Conservation (phyloP, 2,329 filamentous ascomycete genomes). For the Pestalotiopsis sp. region DNA sequence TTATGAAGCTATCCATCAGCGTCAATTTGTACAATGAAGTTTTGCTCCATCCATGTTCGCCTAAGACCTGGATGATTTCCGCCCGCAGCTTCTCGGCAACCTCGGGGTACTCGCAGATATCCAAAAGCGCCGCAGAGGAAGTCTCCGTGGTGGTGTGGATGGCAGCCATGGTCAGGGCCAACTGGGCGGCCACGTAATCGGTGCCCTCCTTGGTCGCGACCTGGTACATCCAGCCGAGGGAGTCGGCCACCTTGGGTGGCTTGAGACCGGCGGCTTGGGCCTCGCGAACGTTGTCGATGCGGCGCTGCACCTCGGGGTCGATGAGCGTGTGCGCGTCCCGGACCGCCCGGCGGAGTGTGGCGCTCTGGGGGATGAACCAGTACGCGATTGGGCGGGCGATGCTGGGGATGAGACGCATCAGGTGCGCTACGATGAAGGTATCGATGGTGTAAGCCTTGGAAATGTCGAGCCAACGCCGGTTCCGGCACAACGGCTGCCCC, state of each 20-base stretch:
- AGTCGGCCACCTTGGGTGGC: constrained; percentile 37
- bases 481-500: constrained; percentile 45
- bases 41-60: constrained; percentile 34
- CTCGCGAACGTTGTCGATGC: constrained; percentile 28
- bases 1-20: constrained; percentile 44
- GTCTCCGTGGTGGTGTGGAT: constrained; percentile 45
- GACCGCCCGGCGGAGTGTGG: constrained; percentile 38
- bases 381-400: constrained; percentile 43
- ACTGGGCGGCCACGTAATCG: constrained; percentile 36
- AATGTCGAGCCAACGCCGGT: constrained; percentile 49
- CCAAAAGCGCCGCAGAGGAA: constrained; percentile 39
- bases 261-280: constrained; percentile 28
- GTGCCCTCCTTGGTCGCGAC: constrained; percentile 30
- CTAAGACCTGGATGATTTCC: constrained; percentile 41
- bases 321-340: constrained; percentile 38
- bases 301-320: constrained; percentile 31
- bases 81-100: constrained; percentile 45
- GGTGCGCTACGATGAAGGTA: constrained; percentile 34
- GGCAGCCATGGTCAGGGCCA: constrained; percentile 39
- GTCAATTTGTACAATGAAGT: constrained; percentile 35
- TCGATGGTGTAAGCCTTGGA: constrained; percentile 44
- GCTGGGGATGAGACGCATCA: constrained; percentile 43
- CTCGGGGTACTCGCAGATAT: constrained; percentile 46
- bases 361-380: constrained; percentile 44
- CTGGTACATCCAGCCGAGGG: constrained; percentile 47